Conservation (phyloP, 257 asterid genomes). For the Przewalskia tangutica region DNA sequence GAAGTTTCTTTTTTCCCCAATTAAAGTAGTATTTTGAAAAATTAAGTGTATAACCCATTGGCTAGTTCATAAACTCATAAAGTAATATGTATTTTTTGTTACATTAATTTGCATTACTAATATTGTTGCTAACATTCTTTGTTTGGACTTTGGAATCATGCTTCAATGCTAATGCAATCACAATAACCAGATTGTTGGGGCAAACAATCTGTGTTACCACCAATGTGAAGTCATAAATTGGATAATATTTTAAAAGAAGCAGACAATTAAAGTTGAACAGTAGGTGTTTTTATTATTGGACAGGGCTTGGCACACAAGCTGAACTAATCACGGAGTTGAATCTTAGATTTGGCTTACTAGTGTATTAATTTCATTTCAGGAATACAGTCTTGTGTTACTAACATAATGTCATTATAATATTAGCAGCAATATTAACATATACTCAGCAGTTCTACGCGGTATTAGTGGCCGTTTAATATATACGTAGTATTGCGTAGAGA, state of each 20-base stretch:
- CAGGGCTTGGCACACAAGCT: neutral
- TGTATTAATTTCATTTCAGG: neutral
- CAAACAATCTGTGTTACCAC: neutral
- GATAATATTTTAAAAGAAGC: neutral
- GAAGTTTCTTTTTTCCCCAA: no score
- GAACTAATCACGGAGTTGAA: conserved; percentile 22
- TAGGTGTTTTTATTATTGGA: neutral
- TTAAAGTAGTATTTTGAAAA: no score
- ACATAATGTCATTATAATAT: neutral
- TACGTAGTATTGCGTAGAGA: neutral
- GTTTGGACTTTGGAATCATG: neutral
- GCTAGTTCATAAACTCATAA: neutral
- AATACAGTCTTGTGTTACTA: neutral
- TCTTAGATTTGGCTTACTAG: conserved; percentile 3
- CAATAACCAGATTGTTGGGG: neutral
- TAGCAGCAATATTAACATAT: neutral
- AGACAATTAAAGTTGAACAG: neutral
- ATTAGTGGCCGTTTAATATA: neutral
- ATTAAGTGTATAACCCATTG: neutral
- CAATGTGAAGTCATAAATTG: neutral
- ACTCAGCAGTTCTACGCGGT: neutral
- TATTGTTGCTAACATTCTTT: neutral
- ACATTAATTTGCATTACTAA: neutral
- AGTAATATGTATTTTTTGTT: neutral
- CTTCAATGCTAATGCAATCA: neutral